Percentiles rank a stretch among this genome's conserved stretches.
Conservation (phyloP, 768 basidiomycete genomes). For the Tricholomella constricta region DNA sequence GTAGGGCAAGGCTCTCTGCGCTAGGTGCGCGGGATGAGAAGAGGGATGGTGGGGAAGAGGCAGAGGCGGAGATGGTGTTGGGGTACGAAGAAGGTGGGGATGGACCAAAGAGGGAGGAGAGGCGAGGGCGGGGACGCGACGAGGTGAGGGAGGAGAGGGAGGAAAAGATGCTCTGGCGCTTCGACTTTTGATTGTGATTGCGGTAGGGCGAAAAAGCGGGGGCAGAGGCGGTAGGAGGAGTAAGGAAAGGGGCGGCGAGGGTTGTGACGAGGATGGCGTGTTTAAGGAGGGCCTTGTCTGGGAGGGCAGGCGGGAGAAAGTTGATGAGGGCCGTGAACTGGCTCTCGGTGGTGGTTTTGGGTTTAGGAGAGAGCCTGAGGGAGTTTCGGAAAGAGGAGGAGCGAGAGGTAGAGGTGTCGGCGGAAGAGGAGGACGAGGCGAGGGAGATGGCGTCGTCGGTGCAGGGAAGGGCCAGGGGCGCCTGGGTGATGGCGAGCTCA, state of each 20-base stretch:
- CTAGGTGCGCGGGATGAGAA: neutral
- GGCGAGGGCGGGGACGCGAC: conserved; percentile 8
- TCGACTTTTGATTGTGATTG: neutral
- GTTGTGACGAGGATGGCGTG: conserved; percentile 47
- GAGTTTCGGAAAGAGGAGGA: neutral
- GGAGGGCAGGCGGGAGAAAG: conserved; percentile 39
- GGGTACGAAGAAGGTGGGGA: neutral
- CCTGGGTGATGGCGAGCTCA: conserved; percentile 9
- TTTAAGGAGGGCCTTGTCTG: conserved; percentile 45
- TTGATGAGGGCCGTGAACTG: conserved; percentile 46
- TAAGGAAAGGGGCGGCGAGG: conserved; percentile 38
- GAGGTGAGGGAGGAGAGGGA: conserved; percentile 11
- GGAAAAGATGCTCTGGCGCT: conserved; percentile 9
- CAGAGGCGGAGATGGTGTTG: neutral
- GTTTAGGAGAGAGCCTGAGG: neutral
- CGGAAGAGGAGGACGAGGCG: conserved; percentile 1
- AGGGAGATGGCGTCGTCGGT: conserved; percentile 1
- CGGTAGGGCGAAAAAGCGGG: conserved; percentile 1
- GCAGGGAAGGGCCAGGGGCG: neutral
- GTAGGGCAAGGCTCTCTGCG: conserved; percentile 6
- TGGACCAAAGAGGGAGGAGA: conserved; percentile 14
- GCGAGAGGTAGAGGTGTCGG: neutral
- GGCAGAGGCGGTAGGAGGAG: conserved; percentile 6
- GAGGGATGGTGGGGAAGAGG: neutral
- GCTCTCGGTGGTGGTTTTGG: conserved; percentile 12